These are phyloP conservation scores for Jacaranda mimosifolia DNA, from an alignment of 257 asterid genomes.

Conservation along the genomic window DNA sequence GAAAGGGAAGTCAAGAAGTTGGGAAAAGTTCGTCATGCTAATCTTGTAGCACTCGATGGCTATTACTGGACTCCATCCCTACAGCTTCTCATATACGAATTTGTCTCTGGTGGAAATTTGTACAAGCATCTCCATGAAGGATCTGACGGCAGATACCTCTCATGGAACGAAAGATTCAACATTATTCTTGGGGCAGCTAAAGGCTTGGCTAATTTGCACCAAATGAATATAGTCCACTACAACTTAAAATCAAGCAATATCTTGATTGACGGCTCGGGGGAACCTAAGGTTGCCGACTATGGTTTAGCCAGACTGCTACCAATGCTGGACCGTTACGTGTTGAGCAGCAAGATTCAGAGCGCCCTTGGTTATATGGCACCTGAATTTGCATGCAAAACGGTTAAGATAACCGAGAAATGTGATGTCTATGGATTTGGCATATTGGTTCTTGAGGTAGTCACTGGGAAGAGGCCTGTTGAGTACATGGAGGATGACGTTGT, in stretches of 20 bases:
- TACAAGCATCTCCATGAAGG: conserved; percentile 79
- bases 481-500: conserved; percentile 93
- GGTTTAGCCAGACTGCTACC: conserved; percentile 80
- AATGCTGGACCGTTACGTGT: conserved; percentile 78
- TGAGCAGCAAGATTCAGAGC: conserved; percentile 89
- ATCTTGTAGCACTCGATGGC: conserved; percentile 78
- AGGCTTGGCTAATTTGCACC: conserved; percentile 76
- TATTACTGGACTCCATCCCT: conserved; percentile 87
- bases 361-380: conserved; percentile 97
- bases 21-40: conserved; percentile 61
- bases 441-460: conserved; percentile 69
- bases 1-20: conserved; percentile 78
- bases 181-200: conserved; percentile 74
- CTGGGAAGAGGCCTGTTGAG: conserved; percentile 86
- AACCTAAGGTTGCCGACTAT: conserved; percentile 78
- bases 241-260: conserved; percentile 85
- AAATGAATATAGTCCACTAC: conserved; percentile 73
- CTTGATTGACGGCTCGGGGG: conserved; percentile 63
- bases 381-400: conserved; percentile 83
- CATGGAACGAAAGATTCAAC: conserved; percentile 77
- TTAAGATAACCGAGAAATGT: conserved; percentile 83
- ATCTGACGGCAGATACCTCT: conserved; percentile 49
- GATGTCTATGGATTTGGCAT: conserved; percentile 90
- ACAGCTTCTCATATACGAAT: conserved; percentile 84
- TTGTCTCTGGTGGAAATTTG: conserved; percentile 75